A percentile compares a stretch with the other conserved stretches of the same genome.
Conservation (phyloP, 1,139 yeast species). For the Lodderomyces elongisporus region DNA sequence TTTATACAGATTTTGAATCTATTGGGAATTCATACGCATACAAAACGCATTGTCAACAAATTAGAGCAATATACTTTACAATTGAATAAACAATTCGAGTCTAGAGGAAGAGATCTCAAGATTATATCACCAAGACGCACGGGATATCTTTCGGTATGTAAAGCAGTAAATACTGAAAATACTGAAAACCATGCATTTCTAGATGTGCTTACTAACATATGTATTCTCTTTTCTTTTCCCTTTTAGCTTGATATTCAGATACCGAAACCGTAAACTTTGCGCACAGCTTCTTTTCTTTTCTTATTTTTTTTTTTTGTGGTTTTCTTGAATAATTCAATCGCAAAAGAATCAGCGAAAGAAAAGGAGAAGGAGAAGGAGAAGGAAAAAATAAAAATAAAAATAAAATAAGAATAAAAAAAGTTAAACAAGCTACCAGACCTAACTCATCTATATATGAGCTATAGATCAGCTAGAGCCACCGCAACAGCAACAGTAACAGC, state of each 20-base stretch:
- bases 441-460: too few species aligned
- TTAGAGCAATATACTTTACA: constrained; percentile 45
- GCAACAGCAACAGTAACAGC: too few species aligned
- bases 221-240: too few species aligned
- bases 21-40: constrained; percentile 17
- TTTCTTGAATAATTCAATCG: too few species aligned
- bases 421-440: too few species aligned
- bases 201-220: constrained; percentile 8
- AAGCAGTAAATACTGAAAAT: not conserved
- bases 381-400: too few species aligned
- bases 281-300: not conserved
- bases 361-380: too few species aligned
- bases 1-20: constrained; percentile 20
- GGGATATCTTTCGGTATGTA: constrained; percentile 58
- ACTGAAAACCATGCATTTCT: too few species aligned
- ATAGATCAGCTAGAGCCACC: too few species aligned
- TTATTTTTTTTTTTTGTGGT: too few species aligned
- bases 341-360: too few species aligned
- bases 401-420: too few species aligned
- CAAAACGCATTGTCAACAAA: constrained; percentile 24
- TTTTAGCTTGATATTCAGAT: constrained; percentile 45
- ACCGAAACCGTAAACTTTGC: constrained; percentile 28
- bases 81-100: constrained; percentile 31
- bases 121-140: constrained; percentile 52
- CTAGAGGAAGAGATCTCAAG: constrained; percentile 20